Percentiles rank a stretch among this genome's conserved stretches.
phyloP scores from a whole-genome alignment of 1,284 basidiomycete genomes.

The Irpex lacteus region DNA sequence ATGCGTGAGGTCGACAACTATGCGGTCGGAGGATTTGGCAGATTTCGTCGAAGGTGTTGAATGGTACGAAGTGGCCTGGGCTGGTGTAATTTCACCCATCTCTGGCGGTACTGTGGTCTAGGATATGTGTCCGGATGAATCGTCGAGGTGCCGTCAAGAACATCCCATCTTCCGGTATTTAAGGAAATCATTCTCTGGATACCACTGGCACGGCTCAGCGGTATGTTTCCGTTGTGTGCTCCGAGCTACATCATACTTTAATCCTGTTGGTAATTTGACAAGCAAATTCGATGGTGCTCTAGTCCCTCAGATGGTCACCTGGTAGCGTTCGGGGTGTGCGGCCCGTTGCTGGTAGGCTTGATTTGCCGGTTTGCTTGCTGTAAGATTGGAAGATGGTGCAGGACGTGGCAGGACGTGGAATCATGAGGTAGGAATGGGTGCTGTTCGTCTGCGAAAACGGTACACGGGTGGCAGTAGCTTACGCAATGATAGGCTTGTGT shows the following conservation, averaged over 20 bases:
- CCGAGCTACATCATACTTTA: background rate
- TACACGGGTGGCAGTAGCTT: background rate
- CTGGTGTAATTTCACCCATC: background rate
- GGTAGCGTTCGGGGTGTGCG: background rate
- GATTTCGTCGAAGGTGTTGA: background rate
- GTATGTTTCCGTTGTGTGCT: background rate
- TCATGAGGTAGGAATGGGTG: background rate
- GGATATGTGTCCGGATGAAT: background rate
- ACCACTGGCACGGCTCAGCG: no score
- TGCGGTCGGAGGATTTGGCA: background rate
- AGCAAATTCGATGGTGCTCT: background rate
- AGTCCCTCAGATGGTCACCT: background rate
- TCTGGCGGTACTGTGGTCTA: background rate
- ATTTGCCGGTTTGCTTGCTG: background rate
- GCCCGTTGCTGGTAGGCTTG: background rate
- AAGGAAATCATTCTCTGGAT: background rate
- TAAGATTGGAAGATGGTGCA: background rate
- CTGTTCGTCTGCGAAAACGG: background rate
- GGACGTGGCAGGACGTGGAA: background rate
- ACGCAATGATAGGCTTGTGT: background rate
- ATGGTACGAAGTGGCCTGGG: background rate
- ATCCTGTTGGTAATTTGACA: background rate
- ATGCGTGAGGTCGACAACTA: conserved; percentile 53
- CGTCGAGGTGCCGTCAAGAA: no score
- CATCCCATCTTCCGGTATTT: background rate